A percentile compares a stretch with the other conserved stretches of the same genome.
Evolutionary conservation across 176 grass and related monocot species (phyloP).

Genomic region (Eleusine coracana): DNA sequence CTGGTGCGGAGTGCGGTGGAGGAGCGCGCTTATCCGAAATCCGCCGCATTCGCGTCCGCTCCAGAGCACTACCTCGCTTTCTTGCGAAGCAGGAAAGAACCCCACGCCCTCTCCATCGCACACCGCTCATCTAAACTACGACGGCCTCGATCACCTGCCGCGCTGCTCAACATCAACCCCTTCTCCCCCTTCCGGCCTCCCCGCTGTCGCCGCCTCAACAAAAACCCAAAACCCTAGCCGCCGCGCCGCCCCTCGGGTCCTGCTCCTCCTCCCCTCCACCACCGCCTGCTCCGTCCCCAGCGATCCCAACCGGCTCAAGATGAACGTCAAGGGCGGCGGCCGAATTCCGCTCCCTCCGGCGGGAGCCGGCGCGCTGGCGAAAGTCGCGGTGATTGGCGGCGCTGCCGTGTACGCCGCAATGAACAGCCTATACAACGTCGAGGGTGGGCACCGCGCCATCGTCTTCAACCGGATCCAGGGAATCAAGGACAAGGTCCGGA

Average conservation of each 20-base stretch:
- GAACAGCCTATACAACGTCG: constrained; percentile 89
- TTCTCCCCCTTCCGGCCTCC: too few relatives aligned
- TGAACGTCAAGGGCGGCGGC: constrained; percentile 64
- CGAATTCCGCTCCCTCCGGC: constrained; percentile 54
- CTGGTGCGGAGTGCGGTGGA: too few relatives aligned
- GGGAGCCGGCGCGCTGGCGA: constrained; percentile 49
- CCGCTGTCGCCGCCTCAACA: not conserved
- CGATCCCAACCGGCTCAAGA: constrained; percentile 19
- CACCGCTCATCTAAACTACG: not conserved
- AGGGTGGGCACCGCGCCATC: constrained; percentile 80
- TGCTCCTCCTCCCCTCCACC: not conserved
- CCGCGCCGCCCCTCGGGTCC: not conserved
- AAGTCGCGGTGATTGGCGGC: constrained; percentile 70
- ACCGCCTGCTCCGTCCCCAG: not conserved
- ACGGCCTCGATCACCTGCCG: not conserved
- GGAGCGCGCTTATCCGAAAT: not conserved
- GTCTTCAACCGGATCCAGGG: constrained; percentile 90
- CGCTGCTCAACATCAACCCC: not conserved
- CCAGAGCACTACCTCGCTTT: not conserved
- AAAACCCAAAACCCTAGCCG: constrained; percentile 50
- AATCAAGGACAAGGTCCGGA: constrained; percentile 68
- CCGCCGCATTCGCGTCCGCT: not conserved
- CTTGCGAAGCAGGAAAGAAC: constrained; percentile 51
- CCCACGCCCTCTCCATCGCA: too few relatives aligned
- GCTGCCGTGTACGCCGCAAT: constrained; percentile 63